Evolutionary conservation across 2,329 filamentous ascomycete species (phyloP), one percentile per base, ranked within the genome.

Genomic region (Annulohypoxylon truncatum): DNA sequence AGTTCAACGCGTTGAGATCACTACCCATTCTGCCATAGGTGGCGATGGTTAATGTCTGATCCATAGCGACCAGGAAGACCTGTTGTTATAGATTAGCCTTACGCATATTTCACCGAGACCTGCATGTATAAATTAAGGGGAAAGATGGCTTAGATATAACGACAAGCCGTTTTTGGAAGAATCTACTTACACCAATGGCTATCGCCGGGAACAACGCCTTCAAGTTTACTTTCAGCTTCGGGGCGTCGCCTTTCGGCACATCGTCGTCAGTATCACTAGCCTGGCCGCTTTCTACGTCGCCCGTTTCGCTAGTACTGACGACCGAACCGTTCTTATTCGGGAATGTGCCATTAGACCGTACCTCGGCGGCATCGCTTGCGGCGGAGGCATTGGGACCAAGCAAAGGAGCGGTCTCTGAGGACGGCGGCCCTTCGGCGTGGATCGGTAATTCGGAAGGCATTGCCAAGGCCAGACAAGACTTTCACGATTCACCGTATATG

Each of bases 11-110:
- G 54, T 92, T 83, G 26, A 95, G 80, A 68, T 94, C 92, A 61
- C 86, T 92, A 9, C 91, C 92, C 72, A 95, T 94, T 67, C 85
- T 88, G 52, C 90, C 90, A 77, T 94, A 94, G n/a, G 86, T 89
- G n/a, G 89, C 88, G 51, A 94, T 87, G 28, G 92, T 89, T 57
- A 94, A 87, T 0, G 92, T 92, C 77, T 94, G 91, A 74, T 95
- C 92, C 53, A 90, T 84, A 3, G 92, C 90, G 18, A 89, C 85
- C 6, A 95, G 82, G 74, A 92, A 92, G 40, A 94, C 81, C 89
- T 91, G 47, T n/a, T 22, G 8, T 9, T 29, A n/a, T 8, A 13
- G 33, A 15, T 61, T 47, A 61, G 57, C 51, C 10, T n/a, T 26
- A 6, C 10, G 24, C 13, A 35, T 7, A n/a, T 10, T 42, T 6